Evolutionary conservation across 2,329 filamentous ascomycete species (phyloP).

Genomic region (Aspergillus caelatus): DNA sequence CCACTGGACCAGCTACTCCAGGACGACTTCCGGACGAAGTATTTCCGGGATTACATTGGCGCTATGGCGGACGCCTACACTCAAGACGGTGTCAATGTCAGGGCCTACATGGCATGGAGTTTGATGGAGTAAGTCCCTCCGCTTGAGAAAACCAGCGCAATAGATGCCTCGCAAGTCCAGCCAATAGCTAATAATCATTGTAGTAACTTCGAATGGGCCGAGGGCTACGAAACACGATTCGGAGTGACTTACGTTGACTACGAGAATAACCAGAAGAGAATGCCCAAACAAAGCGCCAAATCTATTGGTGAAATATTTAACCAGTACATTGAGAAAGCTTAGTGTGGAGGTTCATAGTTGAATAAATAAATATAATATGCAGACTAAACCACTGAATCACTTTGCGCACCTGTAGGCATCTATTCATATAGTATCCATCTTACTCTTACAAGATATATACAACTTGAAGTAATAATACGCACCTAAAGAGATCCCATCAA

Average conservation of each 20-base stretch:
- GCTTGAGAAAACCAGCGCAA: neutral
- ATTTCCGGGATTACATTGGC: constrained; percentile 75
- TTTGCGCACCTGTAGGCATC: neutral
- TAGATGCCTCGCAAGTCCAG: neutral
- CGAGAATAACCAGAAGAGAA: constrained; percentile 72
- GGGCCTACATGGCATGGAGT: constrained; percentile 83
- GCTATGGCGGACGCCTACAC: constrained; percentile 74
- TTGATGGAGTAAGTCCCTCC: constrained; percentile 67
- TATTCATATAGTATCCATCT: neutral
- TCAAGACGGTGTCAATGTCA: constrained; percentile 75
- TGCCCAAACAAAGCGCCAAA: constrained; percentile 81
- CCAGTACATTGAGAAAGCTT: constrained; percentile 66
- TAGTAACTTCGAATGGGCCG: constrained; percentile 88
- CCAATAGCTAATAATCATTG: constrained; percentile 14
- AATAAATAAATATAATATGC: neutral
- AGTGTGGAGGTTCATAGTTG: constrained; percentile 6
- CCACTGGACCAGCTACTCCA: constrained; percentile 70
- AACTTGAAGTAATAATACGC: no score
- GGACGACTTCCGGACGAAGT: constrained; percentile 79
- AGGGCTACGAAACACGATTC: constrained; percentile 84
- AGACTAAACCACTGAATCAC: neutral
- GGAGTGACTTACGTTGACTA: constrained; percentile 86
- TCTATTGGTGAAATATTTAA: constrained; percentile 72
- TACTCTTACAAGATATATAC: neutral
- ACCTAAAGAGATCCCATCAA: no score